phyloP scores from a whole-genome alignment of 768 basidiomycete genomes.

The Hebeloma cylindrosporum region DNA sequence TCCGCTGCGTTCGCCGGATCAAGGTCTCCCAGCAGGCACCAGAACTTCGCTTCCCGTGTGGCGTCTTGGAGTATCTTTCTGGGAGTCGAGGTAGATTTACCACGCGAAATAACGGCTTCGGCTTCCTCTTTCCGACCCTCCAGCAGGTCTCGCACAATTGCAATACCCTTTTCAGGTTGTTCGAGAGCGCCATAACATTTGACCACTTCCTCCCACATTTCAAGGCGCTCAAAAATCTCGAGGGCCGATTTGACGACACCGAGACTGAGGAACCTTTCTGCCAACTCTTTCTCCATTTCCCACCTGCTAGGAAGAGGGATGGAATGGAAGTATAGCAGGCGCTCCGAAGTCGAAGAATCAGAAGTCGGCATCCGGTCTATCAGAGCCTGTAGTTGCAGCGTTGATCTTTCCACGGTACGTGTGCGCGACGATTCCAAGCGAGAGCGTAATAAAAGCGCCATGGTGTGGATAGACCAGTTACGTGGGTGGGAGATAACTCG shows the following conservation, averaged over 20 bases:
- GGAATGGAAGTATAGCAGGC: constrained; percentile 77
- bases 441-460: constrained; percentile 91
- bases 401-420: constrained; percentile 90
- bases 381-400: constrained; percentile 90
- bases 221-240: constrained; percentile 90
- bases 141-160: constrained; percentile 82
- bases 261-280: constrained; percentile 74
- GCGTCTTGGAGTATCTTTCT: constrained; percentile 52
- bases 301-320: constrained; percentile 86
- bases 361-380: constrained; percentile 95
- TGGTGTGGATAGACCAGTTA: constrained; percentile 97
- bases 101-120: constrained; percentile 64
- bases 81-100: constrained; percentile 47
- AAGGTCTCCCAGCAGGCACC: constrained; percentile 94
- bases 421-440: constrained; percentile 86
- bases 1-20: constrained; percentile 66
- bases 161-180: constrained; percentile 70
- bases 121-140: constrained; percentile 84
- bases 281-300: constrained; percentile 93
- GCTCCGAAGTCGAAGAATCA: constrained; percentile 71
- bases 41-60: constrained; percentile 84
- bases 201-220: constrained; percentile 99
- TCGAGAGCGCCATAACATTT: constrained; percentile 85
- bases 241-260: constrained; percentile 90
- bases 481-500: constrained; percentile 86